Conservation (phyloP, 192 early-diverging fungal genomes). For the Mortierella alpina region DNA sequence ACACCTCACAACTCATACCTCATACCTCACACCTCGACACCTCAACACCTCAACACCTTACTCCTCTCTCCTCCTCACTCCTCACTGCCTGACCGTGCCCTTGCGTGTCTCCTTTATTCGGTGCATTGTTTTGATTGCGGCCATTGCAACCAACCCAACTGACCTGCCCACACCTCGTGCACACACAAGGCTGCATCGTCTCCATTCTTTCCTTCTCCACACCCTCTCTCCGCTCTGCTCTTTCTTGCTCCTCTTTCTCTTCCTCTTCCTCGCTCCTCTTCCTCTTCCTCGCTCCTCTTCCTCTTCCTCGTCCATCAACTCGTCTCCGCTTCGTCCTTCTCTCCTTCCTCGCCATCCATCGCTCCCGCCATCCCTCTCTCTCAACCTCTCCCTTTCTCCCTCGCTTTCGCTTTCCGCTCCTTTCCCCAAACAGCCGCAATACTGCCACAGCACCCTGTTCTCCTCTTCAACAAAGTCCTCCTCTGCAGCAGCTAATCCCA, state of each 20-base stretch:
- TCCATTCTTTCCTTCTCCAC: not conserved
- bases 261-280: not conserved
- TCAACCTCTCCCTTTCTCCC: not conserved
- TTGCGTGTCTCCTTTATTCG: too few species aligned
- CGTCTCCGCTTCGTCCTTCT: not conserved
- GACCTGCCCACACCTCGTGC: constrained; percentile 7
- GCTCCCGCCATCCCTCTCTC: not conserved
- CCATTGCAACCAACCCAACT: not conserved
- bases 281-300: not conserved
- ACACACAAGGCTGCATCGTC: not conserved
- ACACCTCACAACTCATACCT: too few species aligned
- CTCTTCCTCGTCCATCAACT: not conserved
- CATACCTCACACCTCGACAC: too few species aligned
- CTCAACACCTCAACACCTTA: not conserved
- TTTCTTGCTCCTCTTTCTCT: not conserved
- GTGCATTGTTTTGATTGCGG: not conserved
- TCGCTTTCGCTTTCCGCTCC: not conserved
- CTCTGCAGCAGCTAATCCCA: not conserved
- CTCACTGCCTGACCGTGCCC: too few species aligned
- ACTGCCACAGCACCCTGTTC: too few species aligned
- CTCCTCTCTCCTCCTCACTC: not conserved
- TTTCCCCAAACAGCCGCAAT: too few species aligned
- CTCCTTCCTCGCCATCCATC: not conserved
- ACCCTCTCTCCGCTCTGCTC: not conserved
- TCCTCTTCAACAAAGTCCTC: not conserved